Evolutionary conservation across 2,329 filamentous ascomycete genomes (phyloP).

Genomic region (Ceratocystis alfenasii): DNA sequence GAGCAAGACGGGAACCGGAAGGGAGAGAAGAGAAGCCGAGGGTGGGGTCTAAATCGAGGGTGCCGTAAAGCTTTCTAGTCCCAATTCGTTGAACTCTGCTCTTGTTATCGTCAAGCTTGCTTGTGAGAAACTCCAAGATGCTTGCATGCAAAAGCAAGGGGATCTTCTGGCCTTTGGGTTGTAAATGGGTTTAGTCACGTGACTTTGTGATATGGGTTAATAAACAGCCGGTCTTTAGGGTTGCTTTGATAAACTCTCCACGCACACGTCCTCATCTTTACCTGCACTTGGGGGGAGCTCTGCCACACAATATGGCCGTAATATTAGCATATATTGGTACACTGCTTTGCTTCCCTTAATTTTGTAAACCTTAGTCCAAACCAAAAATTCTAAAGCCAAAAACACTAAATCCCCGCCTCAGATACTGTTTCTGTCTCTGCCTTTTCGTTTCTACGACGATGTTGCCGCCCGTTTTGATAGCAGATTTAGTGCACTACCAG

Average conservation of each 20-base stretch:
- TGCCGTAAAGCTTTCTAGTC: not conserved
- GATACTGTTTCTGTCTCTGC: not conserved
- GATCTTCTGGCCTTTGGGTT: not conserved
- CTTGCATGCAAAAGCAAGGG: not conserved
- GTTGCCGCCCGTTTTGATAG: slow-evolving; percentile 47
- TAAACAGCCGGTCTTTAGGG: not conserved
- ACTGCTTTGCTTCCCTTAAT: not conserved
- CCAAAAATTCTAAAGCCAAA: not conserved
- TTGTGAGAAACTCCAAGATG: slow-evolving; percentile 2
- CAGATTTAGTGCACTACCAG: slow-evolving; percentile 86
- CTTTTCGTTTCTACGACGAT: not conserved
- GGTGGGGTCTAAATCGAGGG: not conserved
- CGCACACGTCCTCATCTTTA: too few relatives aligned
- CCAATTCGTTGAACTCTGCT: not conserved
- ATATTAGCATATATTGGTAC: not conserved
- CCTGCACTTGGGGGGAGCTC: not conserved
- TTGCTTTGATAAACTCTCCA: not conserved
- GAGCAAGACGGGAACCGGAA: too few relatives aligned
- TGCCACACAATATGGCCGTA: not conserved
- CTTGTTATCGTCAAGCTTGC: not conserved
- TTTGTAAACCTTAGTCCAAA: not conserved
- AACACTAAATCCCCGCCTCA: not conserved
- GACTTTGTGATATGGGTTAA: not conserved
- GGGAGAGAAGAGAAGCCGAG: not conserved
- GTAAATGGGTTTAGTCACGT: not conserved